phyloP scores from a whole-genome alignment of 2,329 filamentous ascomycete genomes.

The Colletotrichum sp. region DNA sequence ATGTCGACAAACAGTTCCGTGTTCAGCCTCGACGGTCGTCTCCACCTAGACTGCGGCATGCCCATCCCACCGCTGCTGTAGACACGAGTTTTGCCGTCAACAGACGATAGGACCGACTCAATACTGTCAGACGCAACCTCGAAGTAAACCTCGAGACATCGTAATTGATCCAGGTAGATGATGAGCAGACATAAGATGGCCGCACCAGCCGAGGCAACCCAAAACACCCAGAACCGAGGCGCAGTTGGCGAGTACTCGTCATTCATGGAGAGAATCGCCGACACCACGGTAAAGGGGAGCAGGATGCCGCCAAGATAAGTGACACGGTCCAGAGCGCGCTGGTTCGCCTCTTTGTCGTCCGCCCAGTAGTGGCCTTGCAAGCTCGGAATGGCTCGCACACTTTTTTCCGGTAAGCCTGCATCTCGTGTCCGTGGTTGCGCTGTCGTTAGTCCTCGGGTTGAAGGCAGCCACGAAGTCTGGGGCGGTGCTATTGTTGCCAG shows the following conservation, averaged over 20 bases:
- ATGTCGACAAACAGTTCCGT: slow-evolving; percentile 22
- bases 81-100: background rate
- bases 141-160: slow-evolving; percentile 51
- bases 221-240: slow-evolving; percentile 52
- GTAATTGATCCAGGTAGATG: slow-evolving; percentile 54
- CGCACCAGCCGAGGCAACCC: slow-evolving; percentile 46
- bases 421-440: slow-evolving; percentile 2
- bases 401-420: background rate
- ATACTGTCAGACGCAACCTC: slow-evolving; percentile 39
- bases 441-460: slow-evolving; percentile 13
- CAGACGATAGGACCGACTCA: slow-evolving; percentile 12
- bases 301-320: slow-evolving; percentile 55
- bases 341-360: slow-evolving; percentile 33
- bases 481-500: slow-evolving; percentile 23
- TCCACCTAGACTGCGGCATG: background rate
- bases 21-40: slow-evolving; percentile 5
- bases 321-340: slow-evolving; percentile 50
- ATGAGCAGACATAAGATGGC: slow-evolving; percentile 42
- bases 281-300: slow-evolving; percentile 52
- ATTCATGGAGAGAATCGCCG: slow-evolving; percentile 52
- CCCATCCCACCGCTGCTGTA: slow-evolving; percentile 31
- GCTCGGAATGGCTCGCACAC: background rate
- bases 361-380: background rate
- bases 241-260: slow-evolving; percentile 48
- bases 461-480: slow-evolving; percentile 14